phyloP scores from a whole-genome alignment of 805 yeast species.

The Yueomyces sp. region DNA sequence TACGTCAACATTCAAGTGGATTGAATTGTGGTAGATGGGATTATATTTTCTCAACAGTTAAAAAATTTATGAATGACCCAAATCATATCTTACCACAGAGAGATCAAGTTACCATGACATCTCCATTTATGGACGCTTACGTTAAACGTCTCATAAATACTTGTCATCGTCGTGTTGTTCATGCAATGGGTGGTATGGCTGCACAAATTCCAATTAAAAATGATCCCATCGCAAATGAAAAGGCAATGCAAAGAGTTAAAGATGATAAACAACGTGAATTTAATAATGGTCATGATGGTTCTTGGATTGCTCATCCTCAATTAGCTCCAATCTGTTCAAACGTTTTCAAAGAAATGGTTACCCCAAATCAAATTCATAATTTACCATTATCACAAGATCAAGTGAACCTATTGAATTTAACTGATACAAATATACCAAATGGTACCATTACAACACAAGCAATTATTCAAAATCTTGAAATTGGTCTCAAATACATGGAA shows the following conservation, averaged over 20 bases:
- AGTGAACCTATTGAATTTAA: conserved; percentile 30
- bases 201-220: conserved; percentile 74
- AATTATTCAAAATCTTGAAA: conserved; percentile 55
- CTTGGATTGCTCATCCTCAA: conserved; percentile 86
- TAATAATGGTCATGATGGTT: conserved; percentile 70
- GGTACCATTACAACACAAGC: conserved; percentile 59
- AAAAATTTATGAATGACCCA: conserved; percentile 56
- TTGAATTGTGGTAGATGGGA: conserved; percentile 88
- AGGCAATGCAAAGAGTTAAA: conserved; percentile 60
- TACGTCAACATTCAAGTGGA: conserved; percentile 67
- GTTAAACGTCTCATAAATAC: conserved; percentile 60
- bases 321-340: conserved; percentile 58
- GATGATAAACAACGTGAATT: conserved; percentile 70
- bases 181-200: conserved; percentile 88
- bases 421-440: conserved; percentile 39
- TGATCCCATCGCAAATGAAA: conserved; percentile 47
- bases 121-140: conserved; percentile 70
- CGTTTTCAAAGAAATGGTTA: conserved; percentile 68
- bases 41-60: conserved; percentile 70
- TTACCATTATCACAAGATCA: conserved; percentile 28
- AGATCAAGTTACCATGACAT: conserved; percentile 65
- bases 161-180: conserved; percentile 68
- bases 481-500: conserved; percentile 71
- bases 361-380: conserved; percentile 58
- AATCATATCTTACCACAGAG: conserved; percentile 66